Evolutionary conservation across 345 rosid species (phyloP), one percentile per base, ranked within the genome.

Genomic region (Tarenaya hassleriana): DNA sequence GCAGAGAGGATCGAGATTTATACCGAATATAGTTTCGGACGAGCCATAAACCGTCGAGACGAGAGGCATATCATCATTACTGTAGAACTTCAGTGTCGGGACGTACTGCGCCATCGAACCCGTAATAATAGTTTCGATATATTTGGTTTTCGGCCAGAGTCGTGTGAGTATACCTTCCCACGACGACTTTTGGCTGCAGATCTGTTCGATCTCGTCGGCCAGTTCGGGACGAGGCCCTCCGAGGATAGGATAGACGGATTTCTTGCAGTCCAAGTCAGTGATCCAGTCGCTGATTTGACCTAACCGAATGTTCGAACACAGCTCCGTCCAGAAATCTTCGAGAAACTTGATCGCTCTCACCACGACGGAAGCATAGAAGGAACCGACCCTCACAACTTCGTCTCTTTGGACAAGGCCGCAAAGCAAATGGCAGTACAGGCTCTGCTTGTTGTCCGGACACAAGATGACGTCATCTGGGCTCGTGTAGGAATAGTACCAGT

Each of bases 41-140:
- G 97, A 89, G 16, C 84, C 95, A 56, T 86, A 90, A 80, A 83
- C 86, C 16, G 82, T 82, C 6, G 97, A 90, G 60, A 86, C 69
- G 16, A 90, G 58, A 37, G 97, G 97, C 52, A 83, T n/a, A 63
- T 41, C 86, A n/a, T n/a, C 94, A 7, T 80, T 77, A n/a, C 86
- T 69, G 63, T 86, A 90, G 50, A 70, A 73, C 63, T 84, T 82
- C 34, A 90, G 77, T 12, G 69, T 75, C 0, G 90, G 77, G 41
- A 86, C 79, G 21, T 90, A 86, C 34, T 90, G 97, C 13, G 86
- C 95, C 97, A 90, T 90, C 10, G 95, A 79, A 39, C 95, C 95
- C 1, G 95, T 90, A 31, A 86, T 81, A 51, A 86, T 78, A 24
- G 83, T 88, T 52, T 90, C 97, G 60, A 90, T 73, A 64, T 68